These are phyloP conservation scores for Petrea volubilis DNA, from an alignment of 257 asterid genomes.

Conservation along the genomic window DNA sequence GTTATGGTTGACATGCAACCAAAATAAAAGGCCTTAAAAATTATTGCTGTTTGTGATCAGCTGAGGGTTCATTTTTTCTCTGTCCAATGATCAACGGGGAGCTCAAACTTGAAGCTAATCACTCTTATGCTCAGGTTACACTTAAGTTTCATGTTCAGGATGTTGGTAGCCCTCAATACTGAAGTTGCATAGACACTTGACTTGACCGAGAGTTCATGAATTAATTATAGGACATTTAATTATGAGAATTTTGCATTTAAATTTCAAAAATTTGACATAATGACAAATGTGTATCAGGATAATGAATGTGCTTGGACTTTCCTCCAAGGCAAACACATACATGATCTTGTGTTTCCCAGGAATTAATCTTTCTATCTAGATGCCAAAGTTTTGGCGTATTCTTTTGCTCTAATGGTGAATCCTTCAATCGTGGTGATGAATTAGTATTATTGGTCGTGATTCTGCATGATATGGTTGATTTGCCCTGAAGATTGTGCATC, in stretches of 20 bases:
- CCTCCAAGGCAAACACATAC: not conserved
- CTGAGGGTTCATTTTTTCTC: not conserved
- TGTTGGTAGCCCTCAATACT: not conserved
- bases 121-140: not conserved
- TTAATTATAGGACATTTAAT: not conserved
- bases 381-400: not conserved
- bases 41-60: not conserved
- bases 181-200: not conserved
- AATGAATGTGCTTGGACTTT: not conserved
- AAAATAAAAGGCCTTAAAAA: slow-evolving; percentile 12
- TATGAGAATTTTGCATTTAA: slow-evolving; percentile 9
- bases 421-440: not conserved
- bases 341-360: not conserved
- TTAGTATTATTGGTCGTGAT: not conserved
- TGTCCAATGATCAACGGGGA: not conserved
- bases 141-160: not conserved
- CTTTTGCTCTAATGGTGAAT: slow-evolving; percentile 7
- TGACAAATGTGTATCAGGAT: slow-evolving; percentile 4
- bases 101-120: slow-evolving; percentile 14
- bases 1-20: not conserved
- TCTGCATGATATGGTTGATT: not conserved
- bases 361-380: not conserved
- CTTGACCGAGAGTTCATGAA: not conserved
- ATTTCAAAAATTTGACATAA: not conserved
- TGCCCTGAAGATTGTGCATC: not conserved